These are phyloP conservation scores for Solanum appendiculatum DNA, from an alignment of 257 asterid species.

Conservation along the genomic window DNA sequence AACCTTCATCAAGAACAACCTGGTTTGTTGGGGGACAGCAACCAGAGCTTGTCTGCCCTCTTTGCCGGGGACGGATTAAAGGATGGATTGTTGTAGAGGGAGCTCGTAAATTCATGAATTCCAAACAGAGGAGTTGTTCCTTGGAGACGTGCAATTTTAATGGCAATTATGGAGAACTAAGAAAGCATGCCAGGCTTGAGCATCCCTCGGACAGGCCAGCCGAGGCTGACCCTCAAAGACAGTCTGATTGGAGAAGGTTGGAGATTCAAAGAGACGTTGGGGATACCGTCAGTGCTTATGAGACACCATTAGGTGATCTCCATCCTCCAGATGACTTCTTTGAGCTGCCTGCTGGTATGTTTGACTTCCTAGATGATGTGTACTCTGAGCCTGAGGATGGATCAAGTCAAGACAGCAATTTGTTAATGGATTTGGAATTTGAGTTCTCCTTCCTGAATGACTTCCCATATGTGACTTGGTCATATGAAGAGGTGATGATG, in stretches of 20 bases:
- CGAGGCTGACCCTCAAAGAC: constrained; percentile 36
- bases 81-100: constrained; percentile 34
- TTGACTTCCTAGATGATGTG: constrained; percentile 32
- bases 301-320: constrained; percentile 23
- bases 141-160: constrained; percentile 47
- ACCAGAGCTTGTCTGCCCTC: constrained; percentile 50
- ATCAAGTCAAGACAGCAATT: neutral
- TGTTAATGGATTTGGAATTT: constrained; percentile 9
- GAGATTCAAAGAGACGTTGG: constrained; percentile 42
- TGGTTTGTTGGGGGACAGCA: neutral
- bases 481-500: neutral
- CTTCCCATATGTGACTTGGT: constrained; percentile 1
- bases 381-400: constrained; percentile 25
- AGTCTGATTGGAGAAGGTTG: constrained; percentile 42
- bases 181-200: constrained; percentile 65
- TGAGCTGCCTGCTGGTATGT: constrained; percentile 11
- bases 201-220: constrained; percentile 58
- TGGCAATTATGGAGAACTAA: constrained; percentile 49
- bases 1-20: neutral
- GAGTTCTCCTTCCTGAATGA: constrained; percentile 21
- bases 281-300: constrained; percentile 44
- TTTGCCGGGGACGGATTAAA: constrained; percentile 54
- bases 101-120: constrained; percentile 50
- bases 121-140: constrained; percentile 51
- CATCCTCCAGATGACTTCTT: constrained; percentile 1